A percentile compares a stretch with the other conserved stretches of the same genome.
Evolutionary conservation across 352 stramenopile species (phyloP).

Genomic region (Globisporangium parvum): DNA sequence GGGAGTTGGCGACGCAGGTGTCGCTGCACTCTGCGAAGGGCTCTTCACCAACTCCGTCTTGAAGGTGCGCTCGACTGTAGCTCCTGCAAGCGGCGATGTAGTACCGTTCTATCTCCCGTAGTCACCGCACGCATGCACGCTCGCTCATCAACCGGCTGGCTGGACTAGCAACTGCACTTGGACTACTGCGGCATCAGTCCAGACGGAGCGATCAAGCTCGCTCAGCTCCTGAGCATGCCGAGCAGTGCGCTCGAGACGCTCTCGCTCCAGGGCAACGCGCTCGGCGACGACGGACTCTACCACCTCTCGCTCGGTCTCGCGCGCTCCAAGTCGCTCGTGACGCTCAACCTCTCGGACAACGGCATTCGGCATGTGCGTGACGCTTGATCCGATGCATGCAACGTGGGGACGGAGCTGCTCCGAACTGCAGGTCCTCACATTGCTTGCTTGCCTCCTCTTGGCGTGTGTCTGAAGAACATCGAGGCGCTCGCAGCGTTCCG

Average conservation of each 20-base stretch:
- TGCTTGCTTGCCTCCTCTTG: neutral
- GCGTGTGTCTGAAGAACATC: conserved; percentile 21
- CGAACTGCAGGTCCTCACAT: too few species aligned
- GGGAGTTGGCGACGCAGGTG: conserved; percentile 47
- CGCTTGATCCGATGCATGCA: neutral
- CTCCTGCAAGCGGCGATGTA: too few species aligned
- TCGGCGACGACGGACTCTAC: conserved; percentile 52
- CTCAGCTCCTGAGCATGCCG: conserved; percentile 62
- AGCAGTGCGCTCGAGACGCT: conserved; percentile 45
- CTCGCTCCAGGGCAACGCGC: conserved; percentile 54
- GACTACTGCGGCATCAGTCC: conserved; percentile 56
- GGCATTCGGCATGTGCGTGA: conserved; percentile 57
- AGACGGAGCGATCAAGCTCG: conserved; percentile 53
- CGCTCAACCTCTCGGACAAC: conserved; percentile 75
- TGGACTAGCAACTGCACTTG: conserved; percentile 64
- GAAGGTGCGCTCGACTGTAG: conserved; percentile 57
- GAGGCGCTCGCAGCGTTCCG: conserved; percentile 48
- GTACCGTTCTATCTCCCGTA: too few species aligned
- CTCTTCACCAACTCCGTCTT: conserved; percentile 64
- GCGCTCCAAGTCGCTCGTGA: conserved; percentile 44
- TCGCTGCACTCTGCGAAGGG: conserved; percentile 45
- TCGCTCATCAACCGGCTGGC: neutral
- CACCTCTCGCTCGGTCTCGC: conserved; percentile 70
- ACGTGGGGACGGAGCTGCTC: too few species aligned
- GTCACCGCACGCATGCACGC: too few species aligned